Evolutionary conservation across 2,329 filamentous ascomycete genomes (phyloP).

Genomic region (Fusarium miscanthi): DNA sequence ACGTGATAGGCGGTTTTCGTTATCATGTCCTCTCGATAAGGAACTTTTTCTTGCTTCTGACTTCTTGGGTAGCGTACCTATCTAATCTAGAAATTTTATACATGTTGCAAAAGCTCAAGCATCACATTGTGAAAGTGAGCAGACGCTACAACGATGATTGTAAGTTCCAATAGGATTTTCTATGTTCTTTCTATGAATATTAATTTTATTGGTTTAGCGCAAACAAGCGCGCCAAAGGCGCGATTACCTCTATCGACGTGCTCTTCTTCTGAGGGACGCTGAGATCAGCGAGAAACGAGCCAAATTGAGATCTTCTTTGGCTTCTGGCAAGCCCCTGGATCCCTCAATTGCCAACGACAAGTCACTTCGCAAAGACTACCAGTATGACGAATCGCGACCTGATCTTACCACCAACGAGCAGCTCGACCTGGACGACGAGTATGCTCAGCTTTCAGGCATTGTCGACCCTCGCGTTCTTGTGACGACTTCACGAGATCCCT

Average conservation of each 20-base stretch:
- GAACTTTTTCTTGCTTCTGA: constrained; percentile 43
- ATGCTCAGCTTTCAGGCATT: constrained; percentile 88
- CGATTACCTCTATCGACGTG: constrained; percentile 84
- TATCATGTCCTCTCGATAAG: constrained; percentile 49
- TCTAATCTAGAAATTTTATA: constrained; percentile 30
- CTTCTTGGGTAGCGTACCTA: neutral
- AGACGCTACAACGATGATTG: constrained; percentile 46
- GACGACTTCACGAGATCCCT: constrained; percentile 90
- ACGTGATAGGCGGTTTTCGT: constrained; percentile 52
- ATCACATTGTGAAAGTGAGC: constrained; percentile 7
- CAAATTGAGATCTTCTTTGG: constrained; percentile 85
- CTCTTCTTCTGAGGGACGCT: constrained; percentile 87
- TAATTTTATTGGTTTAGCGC: constrained; percentile 47
- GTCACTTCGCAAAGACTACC: constrained; percentile 84
- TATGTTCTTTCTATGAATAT: constrained; percentile 2
- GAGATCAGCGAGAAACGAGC: constrained; percentile 93
- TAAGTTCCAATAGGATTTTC: constrained; percentile 34
- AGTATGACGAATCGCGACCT: constrained; percentile 87
- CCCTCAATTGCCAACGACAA: constrained; percentile 88
- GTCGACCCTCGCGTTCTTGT: constrained; percentile 90
- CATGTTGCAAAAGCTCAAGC: constrained; percentile 13
- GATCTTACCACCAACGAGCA: constrained; percentile 75
- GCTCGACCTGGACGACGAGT: constrained; percentile 87
- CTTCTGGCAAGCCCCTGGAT: constrained; percentile 87
- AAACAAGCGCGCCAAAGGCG: constrained; percentile 57